Evolutionary conservation across 805 yeast species (phyloP), one percentile per base, ranked within the genome.

Genomic region (Candida sphagnicola): DNA sequence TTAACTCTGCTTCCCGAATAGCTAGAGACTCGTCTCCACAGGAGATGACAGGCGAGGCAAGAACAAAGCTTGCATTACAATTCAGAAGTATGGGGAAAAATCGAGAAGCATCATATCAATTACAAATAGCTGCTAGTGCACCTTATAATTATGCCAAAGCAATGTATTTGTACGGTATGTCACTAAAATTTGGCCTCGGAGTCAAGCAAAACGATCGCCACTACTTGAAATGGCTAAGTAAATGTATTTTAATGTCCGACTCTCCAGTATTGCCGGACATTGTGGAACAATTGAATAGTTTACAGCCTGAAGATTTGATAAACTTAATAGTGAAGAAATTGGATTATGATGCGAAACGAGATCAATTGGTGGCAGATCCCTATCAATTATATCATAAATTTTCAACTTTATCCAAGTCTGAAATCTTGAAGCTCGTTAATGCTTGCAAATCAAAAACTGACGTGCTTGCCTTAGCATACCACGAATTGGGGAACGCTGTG

Each of bases 101-200:
- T 26, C 70, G 79, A 33, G 91, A 82, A 49, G 82, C 88, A 3
- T 73, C 89, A 1, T 77, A 80, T 48, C 85, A 80, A 47, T 62
- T 85, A 39, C 80, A 77, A 45, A 66, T 73, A 21, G 84, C 86
- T 1, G 83, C 90, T 4, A 67, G 69, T 39, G 58, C 65, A n/a
- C 85, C 86, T 5, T 70, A 74, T 45, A 68, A 65, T 44, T 76
- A 80, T 31, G 62, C 68, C 1, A 52, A 49, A 35, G 95, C 89
- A 1, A 82, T 78, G 82, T 67, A 78, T 34, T 54, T 82, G 21
- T 85, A 83, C 50, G 86, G 87, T 0, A 56, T 82, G 46, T 82
- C 89, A 0, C 58, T 85, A 17, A 62, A 83, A 35, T 64, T 73
- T 40, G 93, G 91, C 0, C 80, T 78, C 55, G 93, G 93, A 0